These are phyloP conservation scores for Mytilinidion resinicola DNA, from an alignment of 495 filamentous ascomycete genomes.

Conservation along the genomic window DNA sequence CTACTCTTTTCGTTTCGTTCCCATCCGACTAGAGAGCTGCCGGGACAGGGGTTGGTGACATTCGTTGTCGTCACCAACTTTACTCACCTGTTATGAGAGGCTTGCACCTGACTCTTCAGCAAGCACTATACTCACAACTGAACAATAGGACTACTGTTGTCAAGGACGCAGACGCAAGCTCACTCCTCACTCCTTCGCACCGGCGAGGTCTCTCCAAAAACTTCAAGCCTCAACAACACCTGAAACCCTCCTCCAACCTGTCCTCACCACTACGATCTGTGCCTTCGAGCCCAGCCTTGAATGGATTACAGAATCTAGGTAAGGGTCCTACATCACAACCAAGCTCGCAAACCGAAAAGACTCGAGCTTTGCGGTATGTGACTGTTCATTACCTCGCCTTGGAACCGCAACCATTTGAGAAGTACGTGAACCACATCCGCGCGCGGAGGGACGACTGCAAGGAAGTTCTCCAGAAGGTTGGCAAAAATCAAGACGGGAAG, in stretches of 20 bases:
- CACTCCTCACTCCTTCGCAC: slow-evolving; percentile 16
- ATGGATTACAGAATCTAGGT: too few relatives aligned
- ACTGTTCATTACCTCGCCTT: slow-evolving; percentile 35
- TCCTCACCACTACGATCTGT: slow-evolving; percentile 16
- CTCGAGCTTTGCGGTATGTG: slow-evolving; percentile 26
- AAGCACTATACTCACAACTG: slow-evolving; percentile 6
- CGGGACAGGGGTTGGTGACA: background rate
- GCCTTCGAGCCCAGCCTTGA: slow-evolving; percentile 16
- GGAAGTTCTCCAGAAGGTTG: slow-evolving; percentile 30
- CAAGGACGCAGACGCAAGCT: slow-evolving; percentile 6
- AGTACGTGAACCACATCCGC: background rate
- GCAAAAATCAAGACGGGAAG: slow-evolving; percentile 27
- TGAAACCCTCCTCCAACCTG: slow-evolving; percentile 1
- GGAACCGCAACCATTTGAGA: slow-evolving; percentile 11
- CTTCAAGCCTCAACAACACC: slow-evolving; percentile 15
- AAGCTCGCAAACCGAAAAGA: slow-evolving; percentile 12
- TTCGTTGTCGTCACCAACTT: background rate
- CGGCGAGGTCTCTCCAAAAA: slow-evolving; percentile 24
- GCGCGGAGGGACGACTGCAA: slow-evolving; percentile 26
- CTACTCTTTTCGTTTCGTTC: background rate
- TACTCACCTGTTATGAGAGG: background rate
- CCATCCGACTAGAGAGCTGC: background rate
- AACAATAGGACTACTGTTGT: slow-evolving; percentile 23
- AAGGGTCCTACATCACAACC: slow-evolving; percentile 31
- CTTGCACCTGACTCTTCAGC: background rate